These are phyloP conservation scores for Coemansia sp. DNA, from an alignment of 192 early-diverging fungal species.

Conservation along the genomic window DNA sequence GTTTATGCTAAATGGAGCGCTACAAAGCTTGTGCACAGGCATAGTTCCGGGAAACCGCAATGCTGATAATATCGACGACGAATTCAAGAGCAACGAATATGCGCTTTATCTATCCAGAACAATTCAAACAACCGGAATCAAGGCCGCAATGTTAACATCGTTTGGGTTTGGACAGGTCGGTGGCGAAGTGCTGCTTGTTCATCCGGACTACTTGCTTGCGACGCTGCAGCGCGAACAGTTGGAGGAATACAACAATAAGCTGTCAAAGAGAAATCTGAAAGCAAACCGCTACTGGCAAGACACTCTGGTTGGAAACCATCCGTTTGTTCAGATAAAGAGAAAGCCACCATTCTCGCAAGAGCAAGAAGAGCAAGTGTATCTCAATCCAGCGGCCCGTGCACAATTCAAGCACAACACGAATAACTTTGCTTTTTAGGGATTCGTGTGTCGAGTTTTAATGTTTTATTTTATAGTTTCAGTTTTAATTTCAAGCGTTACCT, in stretches of 20 bases:
- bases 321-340: slow-evolving; percentile 29
- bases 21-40: slow-evolving; percentile 77
- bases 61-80: slow-evolving; percentile 37
- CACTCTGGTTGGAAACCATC: slow-evolving; percentile 25
- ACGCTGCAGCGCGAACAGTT: slow-evolving; percentile 12
- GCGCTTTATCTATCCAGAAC: slow-evolving; percentile 78
- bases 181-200: slow-evolving; percentile 42
- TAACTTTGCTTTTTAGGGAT: slow-evolving; percentile 11
- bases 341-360: slow-evolving; percentile 14
- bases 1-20: slow-evolving; percentile 90
- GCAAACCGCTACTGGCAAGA: slow-evolving; percentile 31
- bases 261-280: background rate
- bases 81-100: slow-evolving; percentile 73
- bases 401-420: background rate
- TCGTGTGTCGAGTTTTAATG: background rate
- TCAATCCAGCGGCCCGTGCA: slow-evolving; percentile 15
- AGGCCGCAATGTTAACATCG: slow-evolving; percentile 83
- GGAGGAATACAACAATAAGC: slow-evolving; percentile 14
- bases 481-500: too few species aligned
- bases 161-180: slow-evolving; percentile 95
- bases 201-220: slow-evolving; percentile 56
- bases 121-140: slow-evolving; percentile 86
- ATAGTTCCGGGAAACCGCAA: slow-evolving; percentile 85
- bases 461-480: background rate
- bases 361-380: slow-evolving; percentile 18